phyloP scores from a whole-genome alignment of 2,329 filamentous ascomycete genomes.

The Aspergillus intermedius region DNA sequence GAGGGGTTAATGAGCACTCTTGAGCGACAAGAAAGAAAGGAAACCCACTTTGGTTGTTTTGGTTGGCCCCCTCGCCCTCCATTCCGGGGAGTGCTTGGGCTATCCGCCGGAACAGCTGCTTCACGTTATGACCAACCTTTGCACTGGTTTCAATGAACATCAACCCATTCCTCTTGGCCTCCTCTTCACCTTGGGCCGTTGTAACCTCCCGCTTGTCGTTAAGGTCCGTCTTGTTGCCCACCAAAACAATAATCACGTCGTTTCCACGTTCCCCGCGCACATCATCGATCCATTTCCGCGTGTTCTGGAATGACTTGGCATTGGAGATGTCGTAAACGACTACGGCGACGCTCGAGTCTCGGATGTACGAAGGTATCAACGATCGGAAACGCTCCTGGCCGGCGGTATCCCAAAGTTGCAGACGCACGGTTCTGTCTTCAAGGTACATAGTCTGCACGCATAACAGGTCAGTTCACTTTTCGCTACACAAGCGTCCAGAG shows the following conservation, averaged over 20 bases:
- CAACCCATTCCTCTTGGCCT: slow-evolving; percentile 93
- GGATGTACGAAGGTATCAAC: slow-evolving; percentile 95
- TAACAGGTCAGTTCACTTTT: slow-evolving; percentile 8
- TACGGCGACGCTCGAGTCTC: slow-evolving; percentile 94
- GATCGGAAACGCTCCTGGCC: slow-evolving; percentile 96
- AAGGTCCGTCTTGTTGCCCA: slow-evolving; percentile 98
- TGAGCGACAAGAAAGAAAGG: not conserved
- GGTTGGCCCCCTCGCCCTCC: slow-evolving; percentile 80
- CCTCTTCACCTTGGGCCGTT: slow-evolving; percentile 90
- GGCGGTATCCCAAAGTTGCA: slow-evolving; percentile 97
- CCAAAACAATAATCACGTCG: slow-evolving; percentile 97
- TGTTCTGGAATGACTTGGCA: slow-evolving; percentile 96
- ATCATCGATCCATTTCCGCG: slow-evolving; percentile 98
- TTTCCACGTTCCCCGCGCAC: slow-evolving; percentile 93
- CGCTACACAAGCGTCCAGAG: not conserved
- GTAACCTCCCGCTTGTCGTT: slow-evolving; percentile 98
- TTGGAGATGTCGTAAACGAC: slow-evolving; percentile 99
- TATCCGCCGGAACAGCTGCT: slow-evolving; percentile 95
- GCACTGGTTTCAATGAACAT: slow-evolving; percentile 99
- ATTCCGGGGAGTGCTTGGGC: slow-evolving; percentile 95
- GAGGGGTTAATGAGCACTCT: slow-evolving; percentile 18
- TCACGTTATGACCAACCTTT: slow-evolving; percentile 96
- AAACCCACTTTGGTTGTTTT: slow-evolving; percentile 70
- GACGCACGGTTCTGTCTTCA: slow-evolving; percentile 91
- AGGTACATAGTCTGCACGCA: slow-evolving; percentile 85